Evolutionary conservation across 345 rosid genomes (phyloP), one percentile per base, ranked within the genome.

Genomic region (Gossypium stocksii): DNA sequence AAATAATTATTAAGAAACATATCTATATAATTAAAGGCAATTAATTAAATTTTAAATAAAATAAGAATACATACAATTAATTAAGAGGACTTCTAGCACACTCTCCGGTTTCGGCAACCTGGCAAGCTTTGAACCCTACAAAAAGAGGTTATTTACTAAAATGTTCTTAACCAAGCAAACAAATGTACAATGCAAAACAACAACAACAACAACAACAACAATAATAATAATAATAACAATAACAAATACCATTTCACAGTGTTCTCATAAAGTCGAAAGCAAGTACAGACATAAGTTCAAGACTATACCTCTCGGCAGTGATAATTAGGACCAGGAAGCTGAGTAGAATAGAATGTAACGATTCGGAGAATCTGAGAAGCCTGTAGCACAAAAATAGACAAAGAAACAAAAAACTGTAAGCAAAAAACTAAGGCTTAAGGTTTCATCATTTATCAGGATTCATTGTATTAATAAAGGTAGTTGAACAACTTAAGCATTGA

Each of bases 311-410:
- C 66, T 62, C 66, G 66, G 66, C 66, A 62, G 8, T 62, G 66
- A 62, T 62, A 62, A 34, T 62, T 62, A 8, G 66, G 66, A 34
- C 66, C 66, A 62, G 66, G 66, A 15, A 62, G 45, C 20, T 91
- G 98, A 20, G 99, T 96, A 4, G 99, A 87, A 77, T 91, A 96
- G 83, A 96, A 96, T 49, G 99, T 88, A 56, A 93, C 74, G 63
- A 96, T 82, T 34, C 99, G 94, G 74, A 96, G 98, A 80, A 79
- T 20, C 77, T 96, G 99, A 71, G 89, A 93, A 77, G 89, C 91
- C 99, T 96, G 87, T 78, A 74, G 59, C 49, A 74, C 75, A 70
- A 43, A 66, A 70, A 72, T 56, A 67, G 52, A 69, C 59, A 69
- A 29, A 43, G 9, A 52, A 75, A 41, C n/a, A 17, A 19, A 0